phyloP scores from a whole-genome alignment of 371 early-diverging fungal genomes.

The Rhizopus microsporus region DNA sequence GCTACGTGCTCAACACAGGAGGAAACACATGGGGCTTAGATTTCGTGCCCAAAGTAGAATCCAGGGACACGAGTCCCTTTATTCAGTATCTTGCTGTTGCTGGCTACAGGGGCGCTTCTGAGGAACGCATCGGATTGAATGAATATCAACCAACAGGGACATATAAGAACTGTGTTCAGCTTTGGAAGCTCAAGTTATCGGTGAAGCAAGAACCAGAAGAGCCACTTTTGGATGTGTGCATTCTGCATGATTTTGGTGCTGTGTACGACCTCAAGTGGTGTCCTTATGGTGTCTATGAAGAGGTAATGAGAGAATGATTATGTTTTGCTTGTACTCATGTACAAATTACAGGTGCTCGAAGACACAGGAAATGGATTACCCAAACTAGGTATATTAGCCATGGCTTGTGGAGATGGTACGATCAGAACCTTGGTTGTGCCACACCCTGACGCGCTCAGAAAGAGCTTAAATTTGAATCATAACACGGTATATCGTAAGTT shows the following conservation, averaged over 20 bases:
- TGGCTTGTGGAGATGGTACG: constrained; percentile 54
- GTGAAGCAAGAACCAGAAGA: constrained; percentile 5
- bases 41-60: constrained; percentile 48
- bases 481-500: constrained; percentile 22
- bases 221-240: constrained; percentile 48
- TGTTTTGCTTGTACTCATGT: constrained; percentile 1
- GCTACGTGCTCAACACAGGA: constrained; percentile 51
- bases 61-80: constrained; percentile 14
- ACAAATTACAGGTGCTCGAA: not conserved
- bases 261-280: constrained; percentile 57
- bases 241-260: constrained; percentile 55
- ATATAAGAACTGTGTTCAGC: constrained; percentile 45
- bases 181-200: constrained; percentile 46
- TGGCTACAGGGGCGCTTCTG: constrained; percentile 47
- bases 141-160: constrained; percentile 28
- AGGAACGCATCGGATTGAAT: constrained; percentile 45
- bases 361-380: constrained; percentile 9
- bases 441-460: constrained; percentile 38
- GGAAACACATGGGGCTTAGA: constrained; percentile 62
- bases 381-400: constrained; percentile 53
- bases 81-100: constrained; percentile 59
- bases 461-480: not conserved
- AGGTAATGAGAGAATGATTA: constrained; percentile 13
- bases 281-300: constrained; percentile 44
- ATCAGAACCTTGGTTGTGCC: constrained; percentile 52